These are phyloP conservation scores for Tulasnella calospora DNA, from an alignment of 768 basidiomycete species.

Conservation along the genomic window DNA sequence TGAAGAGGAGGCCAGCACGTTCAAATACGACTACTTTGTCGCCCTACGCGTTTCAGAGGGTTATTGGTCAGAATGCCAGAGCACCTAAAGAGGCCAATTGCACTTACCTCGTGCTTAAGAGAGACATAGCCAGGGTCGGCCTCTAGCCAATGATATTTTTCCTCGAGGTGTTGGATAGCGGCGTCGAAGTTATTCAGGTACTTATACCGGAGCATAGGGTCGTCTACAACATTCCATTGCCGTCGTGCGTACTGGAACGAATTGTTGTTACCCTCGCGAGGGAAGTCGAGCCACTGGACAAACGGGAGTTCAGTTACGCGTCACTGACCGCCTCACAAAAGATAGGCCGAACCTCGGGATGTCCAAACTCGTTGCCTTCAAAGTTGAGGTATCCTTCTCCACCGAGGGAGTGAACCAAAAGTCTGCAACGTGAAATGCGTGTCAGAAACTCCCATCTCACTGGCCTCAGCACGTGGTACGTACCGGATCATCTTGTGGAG, in stretches of 20 bases:
- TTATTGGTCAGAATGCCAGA: not conserved
- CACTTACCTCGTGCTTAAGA: conserved; percentile 72
- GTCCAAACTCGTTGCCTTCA: conserved; percentile 97
- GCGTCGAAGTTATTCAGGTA: conserved; percentile 92
- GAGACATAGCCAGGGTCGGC: conserved; percentile 86
- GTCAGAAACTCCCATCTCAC: not conserved
- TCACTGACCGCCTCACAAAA: not conserved
- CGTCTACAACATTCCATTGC: conserved; percentile 94
- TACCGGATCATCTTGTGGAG: conserved; percentile 98
- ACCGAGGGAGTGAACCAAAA: conserved; percentile 86
- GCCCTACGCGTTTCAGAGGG: conserved; percentile 27
- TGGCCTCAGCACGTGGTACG: conserved; percentile 29
- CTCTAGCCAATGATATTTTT: conserved; percentile 77
- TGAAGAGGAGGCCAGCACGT: conserved; percentile 86
- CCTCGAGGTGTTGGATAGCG: conserved; percentile 84
- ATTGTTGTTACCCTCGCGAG: conserved; percentile 89
- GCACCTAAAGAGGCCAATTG: not conserved
- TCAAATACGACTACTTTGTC: conserved; percentile 96
- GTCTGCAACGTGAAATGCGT: conserved; percentile 42
- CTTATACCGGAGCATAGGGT: conserved; percentile 77
- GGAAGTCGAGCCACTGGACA: conserved; percentile 93
- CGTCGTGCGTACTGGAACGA: conserved; percentile 96
- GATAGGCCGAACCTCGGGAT: conserved; percentile 65
- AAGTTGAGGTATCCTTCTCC: conserved; percentile 98
- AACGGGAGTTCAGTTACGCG: not conserved